A percentile compares a stretch with the other conserved stretches of the same genome.
These are phyloP conservation scores for Syzygium syzygioides DNA, from an alignment of 441 rosid genomes.

Conservation along the genomic window DNA sequence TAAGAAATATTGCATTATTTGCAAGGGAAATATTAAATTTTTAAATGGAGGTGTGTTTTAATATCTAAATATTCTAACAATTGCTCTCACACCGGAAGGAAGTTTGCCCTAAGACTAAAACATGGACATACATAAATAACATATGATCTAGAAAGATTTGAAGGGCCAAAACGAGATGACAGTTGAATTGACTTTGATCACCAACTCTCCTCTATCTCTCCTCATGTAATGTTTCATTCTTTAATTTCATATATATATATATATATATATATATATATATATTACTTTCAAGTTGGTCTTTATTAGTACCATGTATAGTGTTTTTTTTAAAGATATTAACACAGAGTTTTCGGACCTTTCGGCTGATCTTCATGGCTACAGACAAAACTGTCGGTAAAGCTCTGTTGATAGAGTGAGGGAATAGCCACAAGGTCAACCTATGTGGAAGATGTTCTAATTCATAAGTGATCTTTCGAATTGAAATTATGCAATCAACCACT, in stretches of 20 bases:
- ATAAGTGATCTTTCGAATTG: not conserved
- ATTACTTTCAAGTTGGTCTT: not conserved
- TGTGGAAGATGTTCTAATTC: not conserved
- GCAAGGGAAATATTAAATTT: not conserved
- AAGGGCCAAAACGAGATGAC: not conserved
- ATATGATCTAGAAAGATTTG: not conserved
- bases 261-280: too few species aligned
- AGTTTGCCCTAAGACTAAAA: not conserved
- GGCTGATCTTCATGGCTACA: too few species aligned
- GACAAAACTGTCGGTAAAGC: not conserved
- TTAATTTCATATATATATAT: not conserved
- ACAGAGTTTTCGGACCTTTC: not conserved
- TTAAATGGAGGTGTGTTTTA: not conserved
- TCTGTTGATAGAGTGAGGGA: not conserved
- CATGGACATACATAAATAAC: not conserved
- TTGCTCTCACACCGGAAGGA: not conserved
- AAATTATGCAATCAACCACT: not conserved
- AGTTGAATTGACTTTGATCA: not conserved
- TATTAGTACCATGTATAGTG: not conserved
- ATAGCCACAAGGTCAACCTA: not conserved
- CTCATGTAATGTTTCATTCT: not conserved
- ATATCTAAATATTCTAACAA: not conserved
- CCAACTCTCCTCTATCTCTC: not conserved
- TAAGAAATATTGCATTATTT: not conserved
- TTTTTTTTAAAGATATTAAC: not conserved